A percentile compares a stretch with the other conserved stretches of the same genome.
Conservation (phyloP, 2,329 filamentous ascomycete genomes). For the Clonostachys byssicola region DNA sequence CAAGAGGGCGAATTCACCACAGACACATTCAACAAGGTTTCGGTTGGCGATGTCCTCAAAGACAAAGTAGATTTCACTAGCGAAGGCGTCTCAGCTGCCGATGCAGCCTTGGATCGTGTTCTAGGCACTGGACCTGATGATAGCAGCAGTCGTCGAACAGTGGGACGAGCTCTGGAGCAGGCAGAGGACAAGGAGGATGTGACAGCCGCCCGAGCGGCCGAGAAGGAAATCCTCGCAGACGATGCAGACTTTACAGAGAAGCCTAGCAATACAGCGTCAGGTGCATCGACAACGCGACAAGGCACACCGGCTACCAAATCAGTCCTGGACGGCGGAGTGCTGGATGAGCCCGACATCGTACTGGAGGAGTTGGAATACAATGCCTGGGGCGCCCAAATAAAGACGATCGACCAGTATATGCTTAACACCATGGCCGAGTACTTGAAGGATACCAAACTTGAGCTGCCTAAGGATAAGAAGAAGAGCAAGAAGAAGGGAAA, state of each 20-base stretch:
- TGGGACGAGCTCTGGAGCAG: conserved; percentile 74
- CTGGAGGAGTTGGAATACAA: conserved; percentile 44
- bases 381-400: conserved; percentile 53
- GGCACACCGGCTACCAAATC: conserved; percentile 42
- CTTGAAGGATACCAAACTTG: conserved; percentile 54
- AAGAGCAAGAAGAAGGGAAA: conserved; percentile 57
- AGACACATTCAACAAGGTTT: conserved; percentile 85
- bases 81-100: conserved; percentile 63
- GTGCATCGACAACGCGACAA: conserved; percentile 43
- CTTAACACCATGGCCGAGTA: conserved; percentile 62
- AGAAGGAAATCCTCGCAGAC: conserved; percentile 84
- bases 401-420: conserved; percentile 73
- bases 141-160: conserved; percentile 55
- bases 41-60: conserved; percentile 64
- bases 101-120: conserved; percentile 81
- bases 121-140: conserved; percentile 48
- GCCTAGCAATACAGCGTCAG: conserved; percentile 37
- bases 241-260: conserved; percentile 80
- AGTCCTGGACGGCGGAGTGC: conserved; percentile 19
- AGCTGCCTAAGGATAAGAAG: conserved; percentile 62
- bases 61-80: conserved; percentile 46
- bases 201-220: conserved; percentile 78
- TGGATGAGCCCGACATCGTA: conserved; percentile 23
- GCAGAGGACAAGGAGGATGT: conserved; percentile 93
- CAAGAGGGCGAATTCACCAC: conserved; percentile 98